Evolutionary conservation across 2,329 filamentous ascomycete species (phyloP), one percentile per base, ranked within the genome.

Genomic region (Calonectria pseudoreteaudii): DNA sequence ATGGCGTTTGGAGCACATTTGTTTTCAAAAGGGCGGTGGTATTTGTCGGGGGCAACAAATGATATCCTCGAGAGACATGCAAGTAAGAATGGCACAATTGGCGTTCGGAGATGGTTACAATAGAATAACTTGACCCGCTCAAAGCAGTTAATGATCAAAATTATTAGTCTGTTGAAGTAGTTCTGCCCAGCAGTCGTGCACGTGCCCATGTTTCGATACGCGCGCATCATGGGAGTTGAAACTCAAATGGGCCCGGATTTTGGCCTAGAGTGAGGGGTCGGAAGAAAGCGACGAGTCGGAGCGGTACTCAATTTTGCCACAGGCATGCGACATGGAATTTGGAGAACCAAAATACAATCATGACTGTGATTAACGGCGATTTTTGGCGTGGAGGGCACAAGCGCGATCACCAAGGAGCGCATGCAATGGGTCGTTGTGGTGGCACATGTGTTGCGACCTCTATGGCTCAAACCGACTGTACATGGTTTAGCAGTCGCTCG

Each of bases 1-100:
- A 49, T 65, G 78, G 78, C 78, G 78, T 80, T 80, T 68, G 77
- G 78, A 73, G 77, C 66, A 80, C 74, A 78, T 62, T 71, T 71
- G 74, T 70, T 73, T 76, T 68, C 69, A 74, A 80, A 74, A 71
- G 74, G 74, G 73, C 31, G 71, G 74, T 62, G 60, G 72, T 60
- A 53, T 20, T 64, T 68, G 56, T 72, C 18, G 62, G 44, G 38
- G 47, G 28, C 66, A 60, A 72, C 41, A 68, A 56, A 50, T 47
- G 70, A 72, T 69, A 72, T 69, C 66, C 70, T 36, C 49, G 30
- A 65, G 66, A 72, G 50, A 47, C 41, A 66, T 44, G 53, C 31
- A 62, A 28, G 47, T 20, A 72, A 68, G 70, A 72, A 47, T 68
- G 66, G 36, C 30, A 68, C 44, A 18, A 49, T 16, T 49, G 41